phyloP scores from a whole-genome alignment of 2,329 filamentous ascomycete species.

The Exophiala lecanii-corni region DNA sequence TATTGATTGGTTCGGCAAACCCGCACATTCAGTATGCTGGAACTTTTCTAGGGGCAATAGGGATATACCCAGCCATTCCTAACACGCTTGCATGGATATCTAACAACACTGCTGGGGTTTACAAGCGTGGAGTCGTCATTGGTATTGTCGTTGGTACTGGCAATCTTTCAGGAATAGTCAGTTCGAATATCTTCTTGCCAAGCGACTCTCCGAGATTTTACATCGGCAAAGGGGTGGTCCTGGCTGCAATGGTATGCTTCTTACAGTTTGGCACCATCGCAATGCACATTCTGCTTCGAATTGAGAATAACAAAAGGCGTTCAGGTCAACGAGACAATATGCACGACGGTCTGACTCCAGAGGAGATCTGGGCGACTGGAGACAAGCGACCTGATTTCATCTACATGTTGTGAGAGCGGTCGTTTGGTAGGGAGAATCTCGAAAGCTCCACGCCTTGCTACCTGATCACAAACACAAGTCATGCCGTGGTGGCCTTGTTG shows the following conservation, averaged over 20 bases:
- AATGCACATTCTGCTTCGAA: constrained; percentile 9
- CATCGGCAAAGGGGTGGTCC: constrained; percentile 67
- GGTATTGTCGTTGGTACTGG: constrained; percentile 90
- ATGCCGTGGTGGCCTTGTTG: too few species aligned
- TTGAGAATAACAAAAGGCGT: constrained; percentile 6
- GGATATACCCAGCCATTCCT: constrained; percentile 81
- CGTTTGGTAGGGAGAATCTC: too few species aligned
- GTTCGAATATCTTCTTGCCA: constrained; percentile 64
- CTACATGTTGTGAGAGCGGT: constrained; percentile 12
- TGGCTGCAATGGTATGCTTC: constrained; percentile 67
- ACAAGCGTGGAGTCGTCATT: constrained; percentile 81
- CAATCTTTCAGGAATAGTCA: constrained; percentile 80
- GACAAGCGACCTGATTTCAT: constrained; percentile 14
- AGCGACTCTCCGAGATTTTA: constrained; percentile 59
- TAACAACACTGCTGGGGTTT: constrained; percentile 83
- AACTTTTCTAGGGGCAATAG: constrained; percentile 76
- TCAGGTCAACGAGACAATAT: constrained; percentile 11
- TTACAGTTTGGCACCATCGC: constrained; percentile 55
- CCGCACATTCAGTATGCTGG: constrained; percentile 61
- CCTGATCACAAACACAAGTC: too few species aligned
- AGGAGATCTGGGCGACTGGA: constrained; percentile 10
- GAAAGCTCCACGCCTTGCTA: too few species aligned
- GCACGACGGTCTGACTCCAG: constrained; percentile 4
- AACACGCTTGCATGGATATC: constrained; percentile 86
- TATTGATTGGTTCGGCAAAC: constrained; percentile 56